Evolutionary conservation across 2,329 filamentous ascomycete species (phyloP).

Genomic region (Arthrobotrys sphaeroides): DNA sequence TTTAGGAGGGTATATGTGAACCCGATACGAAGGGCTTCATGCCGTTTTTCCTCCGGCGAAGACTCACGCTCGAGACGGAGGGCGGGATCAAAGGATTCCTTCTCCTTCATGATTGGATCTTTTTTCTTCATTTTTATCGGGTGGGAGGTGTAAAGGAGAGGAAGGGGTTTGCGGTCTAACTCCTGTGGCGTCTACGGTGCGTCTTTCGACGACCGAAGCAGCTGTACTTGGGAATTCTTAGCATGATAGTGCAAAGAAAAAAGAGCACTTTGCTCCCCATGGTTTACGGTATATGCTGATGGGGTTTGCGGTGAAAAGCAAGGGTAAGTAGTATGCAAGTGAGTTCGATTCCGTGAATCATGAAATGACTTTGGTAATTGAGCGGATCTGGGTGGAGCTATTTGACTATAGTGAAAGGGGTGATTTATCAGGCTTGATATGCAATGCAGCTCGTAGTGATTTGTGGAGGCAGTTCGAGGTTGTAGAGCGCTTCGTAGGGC

Average conservation of each 20-base stretch:
- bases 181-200: not conserved
- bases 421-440: too few relatives aligned
- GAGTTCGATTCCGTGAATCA: not conserved
- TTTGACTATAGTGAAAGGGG: too few relatives aligned
- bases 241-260: slow-evolving; percentile 16
- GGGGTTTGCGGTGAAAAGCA: not conserved
- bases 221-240: slow-evolving; percentile 7
- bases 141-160: not conserved
- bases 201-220: slow-evolving; percentile 17
- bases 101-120: not conserved
- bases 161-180: not conserved
- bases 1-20: slow-evolving; percentile 34
- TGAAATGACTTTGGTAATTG: not conserved
- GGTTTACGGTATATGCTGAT: not conserved
- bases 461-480: not conserved
- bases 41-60: slow-evolving; percentile 32
- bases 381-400: not conserved
- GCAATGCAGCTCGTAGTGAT: not conserved
- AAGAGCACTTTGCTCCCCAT: slow-evolving; percentile 30
- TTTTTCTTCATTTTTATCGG: not conserved
- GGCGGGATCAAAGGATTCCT: not conserved
- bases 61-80: slow-evolving; percentile 27
- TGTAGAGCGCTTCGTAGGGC: not conserved
- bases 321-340: not conserved
- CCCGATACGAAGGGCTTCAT: slow-evolving; percentile 28